Evolutionary conservation across 1,139 yeast genomes (phyloP), one percentile per base, ranked within the genome.

Genomic region (Protomyces gravidus): DNA sequence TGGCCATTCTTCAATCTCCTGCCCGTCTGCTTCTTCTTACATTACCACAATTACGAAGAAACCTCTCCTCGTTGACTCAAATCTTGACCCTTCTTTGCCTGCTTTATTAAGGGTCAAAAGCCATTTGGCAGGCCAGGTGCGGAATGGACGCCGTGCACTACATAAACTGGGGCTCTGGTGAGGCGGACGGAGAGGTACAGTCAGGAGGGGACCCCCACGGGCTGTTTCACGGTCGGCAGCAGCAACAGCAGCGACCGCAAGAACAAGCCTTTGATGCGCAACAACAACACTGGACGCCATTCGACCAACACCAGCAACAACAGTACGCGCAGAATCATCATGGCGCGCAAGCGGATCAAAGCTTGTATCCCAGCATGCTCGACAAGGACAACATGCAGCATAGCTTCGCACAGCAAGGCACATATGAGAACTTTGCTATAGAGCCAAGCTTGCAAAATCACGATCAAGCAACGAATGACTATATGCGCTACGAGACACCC

Each of bases 211-310:
- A n/a, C n/a, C n/a, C n/a, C n/a, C n/a, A n/a, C n/a, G n/a, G n/a
- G n/a, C n/a, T n/a, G n/a, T n/a, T n/a, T n/a, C n/a, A n/a, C n/a
- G n/a, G n/a, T 9, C 50, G 13, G 30, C 50, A 25, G 13, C 50
- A 46, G 50, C 50, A 46, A 23, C 50, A 46, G 36, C 50, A 46
- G 17, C 32, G n/a, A 25, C 32, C 17, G 32, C 48, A 26, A 42
- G 27, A 7, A n/a, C n/a, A 9, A 28, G 33, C 36, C 36, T 50
- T 17, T 26, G 19, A 33, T 9, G n/a, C 32, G 32, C 42, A 15
- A n/a, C n/a, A 17, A 48, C 42, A 15, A n/a, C n/a, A 17, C 42
- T 17, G 27, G 40, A n/a, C 36, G 42, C 6, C 40, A 50, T 25
- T 11, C 46, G 3, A 25, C 15, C 17, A 21, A 47, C 27, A n/a